Conservation (phyloP, 345 rosid species). For the Excoecaria agallocha region DNA sequence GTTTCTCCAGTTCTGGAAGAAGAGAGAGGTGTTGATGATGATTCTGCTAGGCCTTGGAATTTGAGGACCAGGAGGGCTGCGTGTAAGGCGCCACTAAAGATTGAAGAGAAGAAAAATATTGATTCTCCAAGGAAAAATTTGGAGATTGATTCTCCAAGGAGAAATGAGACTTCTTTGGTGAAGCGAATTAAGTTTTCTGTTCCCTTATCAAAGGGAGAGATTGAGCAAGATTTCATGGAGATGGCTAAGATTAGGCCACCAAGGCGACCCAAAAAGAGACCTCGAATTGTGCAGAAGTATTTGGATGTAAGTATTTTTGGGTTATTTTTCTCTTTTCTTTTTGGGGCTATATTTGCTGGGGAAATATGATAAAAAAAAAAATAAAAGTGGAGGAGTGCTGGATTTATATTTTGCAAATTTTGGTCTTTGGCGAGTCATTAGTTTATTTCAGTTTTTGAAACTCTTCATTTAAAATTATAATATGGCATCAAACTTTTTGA, state of each 20-base stretch:
- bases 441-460: conserved; percentile 8
- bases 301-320: conserved; percentile 24
- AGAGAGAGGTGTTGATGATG: conserved; percentile 15
- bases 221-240: conserved; percentile 32
- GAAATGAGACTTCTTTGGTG: conserved; percentile 4
- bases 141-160: conserved; percentile 14
- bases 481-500: background rate
- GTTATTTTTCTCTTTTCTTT: background rate
- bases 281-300: conserved; percentile 32
- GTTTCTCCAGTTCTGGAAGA: conserved; percentile 30
- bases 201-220: conserved; percentile 22
- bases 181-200: conserved; percentile 21
- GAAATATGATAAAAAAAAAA: background rate
- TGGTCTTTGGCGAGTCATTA: background rate
- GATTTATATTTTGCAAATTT: background rate
- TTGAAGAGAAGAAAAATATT: conserved; percentile 3
- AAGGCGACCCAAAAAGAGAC: conserved; percentile 32
- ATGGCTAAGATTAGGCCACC: conserved; percentile 28
- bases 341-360: background rate
- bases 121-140: conserved; percentile 1
- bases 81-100: conserved; percentile 21
- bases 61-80: conserved; percentile 30
- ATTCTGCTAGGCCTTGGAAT: conserved; percentile 29
- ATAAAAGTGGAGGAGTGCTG: background rate
- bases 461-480: background rate